A percentile compares a stretch with the other conserved stretches of the same genome.
Conservation (phyloP, 768 basidiomycete genomes). For the Suillus luteus region DNA sequence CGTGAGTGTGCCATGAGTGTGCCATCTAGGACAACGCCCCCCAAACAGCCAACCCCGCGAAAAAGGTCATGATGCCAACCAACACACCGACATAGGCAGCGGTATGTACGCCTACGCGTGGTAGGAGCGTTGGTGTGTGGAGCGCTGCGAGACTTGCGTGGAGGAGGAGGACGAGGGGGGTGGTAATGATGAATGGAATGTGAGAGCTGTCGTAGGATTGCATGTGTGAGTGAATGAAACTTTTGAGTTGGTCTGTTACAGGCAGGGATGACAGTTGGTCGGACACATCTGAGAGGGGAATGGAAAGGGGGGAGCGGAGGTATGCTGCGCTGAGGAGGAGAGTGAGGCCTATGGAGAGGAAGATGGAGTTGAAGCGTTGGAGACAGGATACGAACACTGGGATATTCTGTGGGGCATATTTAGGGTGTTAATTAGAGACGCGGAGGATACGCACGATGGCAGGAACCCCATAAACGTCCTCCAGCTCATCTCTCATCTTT, state of each 20-base stretch:
- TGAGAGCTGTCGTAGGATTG: constrained; percentile 29
- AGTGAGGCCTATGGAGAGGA: constrained; percentile 68
- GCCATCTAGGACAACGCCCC: constrained; percentile 51
- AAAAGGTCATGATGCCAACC: constrained; percentile 67
- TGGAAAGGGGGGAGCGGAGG: constrained; percentile 53
- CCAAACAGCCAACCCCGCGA: constrained; percentile 75
- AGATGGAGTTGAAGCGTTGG: constrained; percentile 72
- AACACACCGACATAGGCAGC: constrained; percentile 72
- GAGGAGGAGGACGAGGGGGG: constrained; percentile 45
- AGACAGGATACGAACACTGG: constrained; percentile 79
- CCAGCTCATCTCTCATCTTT: constrained; percentile 72
- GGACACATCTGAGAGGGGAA: neutral
- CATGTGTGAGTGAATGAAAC: constrained; percentile 12
- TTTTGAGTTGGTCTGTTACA: constrained; percentile 15
- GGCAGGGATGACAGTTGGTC: constrained; percentile 13
- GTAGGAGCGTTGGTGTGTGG: constrained; percentile 67
- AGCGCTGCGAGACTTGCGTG: constrained; percentile 61
- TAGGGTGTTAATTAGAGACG: constrained; percentile 2
- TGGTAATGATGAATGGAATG: constrained; percentile 39
- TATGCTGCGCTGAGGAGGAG: constrained; percentile 56
- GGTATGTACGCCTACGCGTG: constrained; percentile 72
- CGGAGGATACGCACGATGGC: constrained; percentile 59
- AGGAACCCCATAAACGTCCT: constrained; percentile 79
- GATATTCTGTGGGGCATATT: constrained; percentile 45
- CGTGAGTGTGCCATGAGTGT: neutral